Conservation (phyloP, 441 rosid species). For the Erysimum pusillum region DNA sequence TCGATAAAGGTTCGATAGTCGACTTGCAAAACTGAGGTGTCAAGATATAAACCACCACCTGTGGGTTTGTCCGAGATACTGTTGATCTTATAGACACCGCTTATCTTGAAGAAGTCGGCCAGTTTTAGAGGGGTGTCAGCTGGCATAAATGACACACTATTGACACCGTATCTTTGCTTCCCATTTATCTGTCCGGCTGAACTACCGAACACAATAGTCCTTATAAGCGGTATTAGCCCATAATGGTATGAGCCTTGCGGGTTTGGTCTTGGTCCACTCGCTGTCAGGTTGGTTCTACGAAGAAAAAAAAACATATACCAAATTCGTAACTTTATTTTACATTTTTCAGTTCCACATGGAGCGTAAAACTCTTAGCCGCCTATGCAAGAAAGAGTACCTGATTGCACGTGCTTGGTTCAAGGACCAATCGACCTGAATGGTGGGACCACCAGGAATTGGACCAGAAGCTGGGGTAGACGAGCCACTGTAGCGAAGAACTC, state of each 20-base stretch:
- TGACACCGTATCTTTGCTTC: constrained; percentile 90
- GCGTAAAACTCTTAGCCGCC: neutral
- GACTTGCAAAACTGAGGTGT: constrained; percentile 79
- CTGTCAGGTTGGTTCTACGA: constrained; percentile 87
- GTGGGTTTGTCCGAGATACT: constrained; percentile 73
- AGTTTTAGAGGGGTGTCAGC: constrained; percentile 94
- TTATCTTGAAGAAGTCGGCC: constrained; percentile 82
- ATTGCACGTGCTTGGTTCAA: constrained; percentile 91
- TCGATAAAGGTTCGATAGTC: constrained; percentile 79
- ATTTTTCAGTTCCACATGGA: neutral
- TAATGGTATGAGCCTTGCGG: constrained; percentile 99
- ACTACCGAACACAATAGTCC: constrained; percentile 70
- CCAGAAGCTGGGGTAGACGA: constrained; percentile 79
- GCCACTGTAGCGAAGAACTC: constrained; percentile 75
- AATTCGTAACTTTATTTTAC: neutral
- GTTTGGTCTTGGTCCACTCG: constrained; percentile 98
- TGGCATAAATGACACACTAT: constrained; percentile 77
- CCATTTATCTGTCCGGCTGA: constrained; percentile 81
- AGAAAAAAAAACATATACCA: constrained; percentile 31
- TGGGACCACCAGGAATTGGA: constrained; percentile 82
- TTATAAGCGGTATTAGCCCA: constrained; percentile 80
- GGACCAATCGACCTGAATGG: constrained; percentile 84
- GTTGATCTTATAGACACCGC: constrained; percentile 73
- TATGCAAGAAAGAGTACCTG: constrained; percentile 55
- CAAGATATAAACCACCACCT: constrained; percentile 77